Evolutionary conservation across 2,329 filamentous ascomycete genomes (phyloP).

Genomic region (Raffaelea deltoideospora): DNA sequence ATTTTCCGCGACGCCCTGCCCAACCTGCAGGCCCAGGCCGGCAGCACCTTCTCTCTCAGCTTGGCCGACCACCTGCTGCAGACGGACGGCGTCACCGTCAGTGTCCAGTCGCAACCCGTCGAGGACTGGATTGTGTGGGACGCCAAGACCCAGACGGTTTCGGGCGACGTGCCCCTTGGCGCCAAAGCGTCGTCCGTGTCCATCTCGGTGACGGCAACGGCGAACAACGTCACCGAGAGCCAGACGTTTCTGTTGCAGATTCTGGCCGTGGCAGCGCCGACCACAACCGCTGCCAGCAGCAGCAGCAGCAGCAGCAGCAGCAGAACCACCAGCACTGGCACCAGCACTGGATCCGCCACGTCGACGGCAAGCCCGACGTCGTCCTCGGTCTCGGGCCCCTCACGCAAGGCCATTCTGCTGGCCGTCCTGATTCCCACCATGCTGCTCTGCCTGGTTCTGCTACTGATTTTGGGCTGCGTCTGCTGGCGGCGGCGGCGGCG

Average conservation of each 20-base stretch:
- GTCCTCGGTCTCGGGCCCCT: no score
- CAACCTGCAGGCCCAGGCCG: slow-evolving; percentile 23
- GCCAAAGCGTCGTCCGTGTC: slow-evolving; percentile 13
- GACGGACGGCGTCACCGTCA: slow-evolving; percentile 21
- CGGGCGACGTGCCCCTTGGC: slow-evolving; percentile 23
- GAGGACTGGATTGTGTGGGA: slow-evolving; percentile 28
- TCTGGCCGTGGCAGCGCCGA: slow-evolving; percentile 13
- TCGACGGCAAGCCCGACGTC: no score
- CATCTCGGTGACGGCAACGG: slow-evolving; percentile 17
- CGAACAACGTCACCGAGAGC: slow-evolving; percentile 19
- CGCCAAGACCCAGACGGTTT: slow-evolving; percentile 18
- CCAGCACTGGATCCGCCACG: not conserved
- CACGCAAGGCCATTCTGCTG: slow-evolving; percentile 19
- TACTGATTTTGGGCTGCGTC: slow-evolving; percentile 13
- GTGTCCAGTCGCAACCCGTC: slow-evolving; percentile 19
- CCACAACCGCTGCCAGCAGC: slow-evolving; percentile 12
- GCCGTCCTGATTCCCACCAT: slow-evolving; percentile 28
- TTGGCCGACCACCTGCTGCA: slow-evolving; percentile 25
- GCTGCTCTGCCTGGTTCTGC: slow-evolving; percentile 19
- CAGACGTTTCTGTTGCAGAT: slow-evolving; percentile 22
- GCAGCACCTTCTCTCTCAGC: slow-evolving; percentile 26
- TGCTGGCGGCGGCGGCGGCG: slow-evolving; percentile 15
- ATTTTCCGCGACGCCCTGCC: slow-evolving; percentile 26
- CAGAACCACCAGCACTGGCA: slow-evolving; percentile 2
- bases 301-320: slow-evolving; percentile 9